Evolutionary conservation across 495 filamentous ascomycete species (phyloP).

Genomic region (Geoglossum glabrum): DNA sequence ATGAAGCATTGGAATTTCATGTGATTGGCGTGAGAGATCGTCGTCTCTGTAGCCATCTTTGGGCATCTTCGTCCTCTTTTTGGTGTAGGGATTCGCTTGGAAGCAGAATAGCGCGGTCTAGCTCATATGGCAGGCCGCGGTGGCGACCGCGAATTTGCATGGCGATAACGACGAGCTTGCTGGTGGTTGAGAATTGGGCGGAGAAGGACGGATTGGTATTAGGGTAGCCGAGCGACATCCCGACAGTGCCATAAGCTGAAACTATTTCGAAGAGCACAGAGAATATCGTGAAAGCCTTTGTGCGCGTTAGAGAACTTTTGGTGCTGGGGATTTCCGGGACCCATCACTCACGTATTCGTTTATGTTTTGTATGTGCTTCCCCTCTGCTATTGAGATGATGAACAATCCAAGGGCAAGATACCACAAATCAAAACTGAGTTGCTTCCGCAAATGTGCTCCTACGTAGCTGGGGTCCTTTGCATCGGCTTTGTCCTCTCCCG

Average conservation of each 20-base stretch:
- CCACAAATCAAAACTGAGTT: conserved; percentile 89
- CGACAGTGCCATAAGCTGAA: conserved; percentile 87
- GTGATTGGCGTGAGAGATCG: too few species aligned
- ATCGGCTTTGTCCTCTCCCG: conserved; percentile 22
- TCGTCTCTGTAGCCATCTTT: conserved; percentile 33
- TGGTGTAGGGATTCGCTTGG: conserved; percentile 57
- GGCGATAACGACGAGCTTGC: conserved; percentile 81
- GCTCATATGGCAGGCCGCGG: conserved; percentile 74
- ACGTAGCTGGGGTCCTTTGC: conserved; percentile 61
- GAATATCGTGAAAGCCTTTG: conserved; percentile 47
- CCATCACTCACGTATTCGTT: conserved; percentile 24
- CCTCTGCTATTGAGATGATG: conserved; percentile 71
- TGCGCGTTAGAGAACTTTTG: background rate
- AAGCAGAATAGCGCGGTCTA: conserved; percentile 76
- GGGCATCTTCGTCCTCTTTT: conserved; percentile 42
- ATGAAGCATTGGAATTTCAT: conserved; percentile 23
- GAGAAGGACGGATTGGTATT: conserved; percentile 56
- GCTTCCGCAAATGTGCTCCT: conserved; percentile 66
- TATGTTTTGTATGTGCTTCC: conserved; percentile 32
- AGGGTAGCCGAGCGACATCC: conserved; percentile 67
- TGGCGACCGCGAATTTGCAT: conserved; percentile 89
- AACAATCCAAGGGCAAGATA: conserved; percentile 81
- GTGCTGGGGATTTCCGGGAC: background rate
- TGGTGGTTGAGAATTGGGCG: conserved; percentile 53
- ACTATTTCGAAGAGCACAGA: conserved; percentile 75